These are phyloP conservation scores for Aspergillus nanangensis DNA, from an alignment of 495 filamentous ascomycete species.

Conservation along the genomic window DNA sequence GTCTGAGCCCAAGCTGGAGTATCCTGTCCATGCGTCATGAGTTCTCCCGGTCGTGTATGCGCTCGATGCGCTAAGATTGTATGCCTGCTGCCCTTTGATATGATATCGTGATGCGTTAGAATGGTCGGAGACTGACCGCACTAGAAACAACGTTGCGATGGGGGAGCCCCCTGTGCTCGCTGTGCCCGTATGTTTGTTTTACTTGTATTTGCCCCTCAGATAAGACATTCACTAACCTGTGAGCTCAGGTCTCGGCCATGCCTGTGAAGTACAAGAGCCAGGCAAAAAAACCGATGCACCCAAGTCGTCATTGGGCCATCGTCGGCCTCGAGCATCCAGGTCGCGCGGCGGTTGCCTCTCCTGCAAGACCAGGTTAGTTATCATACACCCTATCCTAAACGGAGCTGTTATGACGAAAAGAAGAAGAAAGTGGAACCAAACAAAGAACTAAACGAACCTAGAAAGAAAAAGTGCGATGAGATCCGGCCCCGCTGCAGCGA, in stretches of 20 bases:
- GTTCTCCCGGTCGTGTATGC: slow-evolving; percentile 18
- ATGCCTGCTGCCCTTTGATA: not conserved
- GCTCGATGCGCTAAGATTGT: slow-evolving; percentile 26
- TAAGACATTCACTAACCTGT: not conserved
- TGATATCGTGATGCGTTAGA: not conserved
- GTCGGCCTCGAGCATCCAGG: slow-evolving; percentile 23
- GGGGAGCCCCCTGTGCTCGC: slow-evolving; percentile 18
- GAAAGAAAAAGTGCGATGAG: slow-evolving; percentile 30
- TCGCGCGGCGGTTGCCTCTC: slow-evolving; percentile 24
- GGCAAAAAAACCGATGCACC: slow-evolving; percentile 4
- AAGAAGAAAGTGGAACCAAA: too few relatives aligned
- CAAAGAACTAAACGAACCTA: too few relatives aligned
- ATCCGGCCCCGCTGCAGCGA: slow-evolving; percentile 20
- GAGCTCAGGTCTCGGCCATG: slow-evolving; percentile 22
- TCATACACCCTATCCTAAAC: not conserved
- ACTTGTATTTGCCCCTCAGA: not conserved
- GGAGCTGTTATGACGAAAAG: too few relatives aligned
- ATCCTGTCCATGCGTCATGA: slow-evolving; percentile 5
- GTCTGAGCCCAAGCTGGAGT: not conserved
- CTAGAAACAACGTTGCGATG: slow-evolving; percentile 32
- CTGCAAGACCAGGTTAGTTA: slow-evolving; percentile 24
- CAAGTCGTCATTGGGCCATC: slow-evolving; percentile 3
- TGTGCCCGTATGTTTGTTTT: slow-evolving; percentile 18
- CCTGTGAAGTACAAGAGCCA: slow-evolving; percentile 17
- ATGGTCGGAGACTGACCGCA: not conserved